Base-by-base conservation (phyloP, 2,329 filamentous ascomycete species). In the Apiospora saccharicola region DNA sequence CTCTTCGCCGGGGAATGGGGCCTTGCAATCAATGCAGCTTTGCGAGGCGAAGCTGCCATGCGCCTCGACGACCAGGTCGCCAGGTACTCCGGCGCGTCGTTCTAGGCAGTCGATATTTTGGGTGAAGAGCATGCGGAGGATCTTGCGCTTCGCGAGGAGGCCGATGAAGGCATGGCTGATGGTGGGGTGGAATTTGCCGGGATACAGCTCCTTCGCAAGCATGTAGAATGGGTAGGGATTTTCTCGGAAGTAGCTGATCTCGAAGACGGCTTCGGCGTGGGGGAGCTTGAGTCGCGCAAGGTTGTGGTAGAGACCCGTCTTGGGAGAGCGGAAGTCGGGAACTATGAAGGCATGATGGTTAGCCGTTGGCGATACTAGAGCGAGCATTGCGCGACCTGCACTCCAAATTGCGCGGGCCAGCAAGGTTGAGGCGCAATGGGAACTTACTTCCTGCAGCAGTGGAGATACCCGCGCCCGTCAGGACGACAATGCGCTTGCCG, bases 41-140 rank as follows among this genome's bases (percentile, higher is more conserved):
- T 98, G 96, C 0, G 89, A 90, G 30, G 96, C 96, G 80, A 98
- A 99, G 81, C 94, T 98, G 67, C 96, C 96, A 81, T 99, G 96
- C 0, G 96, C 96, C 83, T 98, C 96, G 44, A 99, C 88, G 69
- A 99, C 95, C 81, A 89, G 91, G 2, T 96, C 91, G 0, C 85
- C 87, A 0, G 95, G 93, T 0, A 99, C 91, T 37, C 96, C 96
- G 16, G 96, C 96, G 76, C 90, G 88, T 30, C 95, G 90, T 83
- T 99, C 96, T 16, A 99, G 88, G 78, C 95, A 98, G 84, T 99
- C 96, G 76, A 99, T 98, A 79, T 99, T 99, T 80, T 99, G 96
- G 0, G 96, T 98, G 82, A 98, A 99, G 70, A 96, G 89, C 86
- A 95, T 96, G 75, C 92, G 85, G 34, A 99, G 85, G 53, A 96